Evolutionary conservation across 2,329 filamentous ascomycete genomes (phyloP).

Genomic region (Aspergillus piperis): DNA sequence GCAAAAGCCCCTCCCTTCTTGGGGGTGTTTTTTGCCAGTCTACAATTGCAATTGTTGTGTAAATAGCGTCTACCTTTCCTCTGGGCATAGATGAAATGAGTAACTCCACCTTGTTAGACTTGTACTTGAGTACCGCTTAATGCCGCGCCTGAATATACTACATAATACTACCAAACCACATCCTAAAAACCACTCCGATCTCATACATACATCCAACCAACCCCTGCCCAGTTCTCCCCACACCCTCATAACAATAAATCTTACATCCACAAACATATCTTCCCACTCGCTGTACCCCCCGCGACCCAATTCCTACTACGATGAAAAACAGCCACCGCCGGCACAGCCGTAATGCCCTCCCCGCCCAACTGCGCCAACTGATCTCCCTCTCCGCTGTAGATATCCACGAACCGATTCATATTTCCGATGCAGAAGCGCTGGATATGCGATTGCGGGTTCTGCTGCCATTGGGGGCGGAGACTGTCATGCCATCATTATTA

Average conservation of each 20-base stretch:
- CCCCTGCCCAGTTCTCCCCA: not conserved
- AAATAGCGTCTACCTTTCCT: constrained; percentile 30
- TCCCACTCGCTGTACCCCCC: constrained; percentile 87
- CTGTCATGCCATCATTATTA: no score
- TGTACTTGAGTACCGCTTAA: not conserved
- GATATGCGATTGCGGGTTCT: constrained; percentile 71
- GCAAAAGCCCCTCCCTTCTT: not conserved
- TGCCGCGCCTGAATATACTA: not conserved
- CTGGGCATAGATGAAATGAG: constrained; percentile 36
- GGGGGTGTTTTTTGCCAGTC: not conserved
- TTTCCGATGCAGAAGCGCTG: constrained; percentile 92
- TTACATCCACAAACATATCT: constrained; percentile 86
- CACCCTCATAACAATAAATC: not conserved
- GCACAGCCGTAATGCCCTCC: constrained; percentile 90
- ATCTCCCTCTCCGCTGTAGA: constrained; percentile 78
- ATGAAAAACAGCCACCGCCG: constrained; percentile 89
- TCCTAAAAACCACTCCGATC: not conserved
- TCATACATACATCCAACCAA: not conserved
- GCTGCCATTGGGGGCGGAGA: constrained; percentile 86
- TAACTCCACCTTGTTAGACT: constrained; percentile 12
- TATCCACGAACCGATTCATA: constrained; percentile 95
- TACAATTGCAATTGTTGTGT: constrained; percentile 18
- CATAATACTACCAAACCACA: not conserved
- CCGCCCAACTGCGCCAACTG: constrained; percentile 87
- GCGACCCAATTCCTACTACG: constrained; percentile 87